Conservation (phyloP, 2,329 filamentous ascomycete species). For the Botrytis deweyae region DNA sequence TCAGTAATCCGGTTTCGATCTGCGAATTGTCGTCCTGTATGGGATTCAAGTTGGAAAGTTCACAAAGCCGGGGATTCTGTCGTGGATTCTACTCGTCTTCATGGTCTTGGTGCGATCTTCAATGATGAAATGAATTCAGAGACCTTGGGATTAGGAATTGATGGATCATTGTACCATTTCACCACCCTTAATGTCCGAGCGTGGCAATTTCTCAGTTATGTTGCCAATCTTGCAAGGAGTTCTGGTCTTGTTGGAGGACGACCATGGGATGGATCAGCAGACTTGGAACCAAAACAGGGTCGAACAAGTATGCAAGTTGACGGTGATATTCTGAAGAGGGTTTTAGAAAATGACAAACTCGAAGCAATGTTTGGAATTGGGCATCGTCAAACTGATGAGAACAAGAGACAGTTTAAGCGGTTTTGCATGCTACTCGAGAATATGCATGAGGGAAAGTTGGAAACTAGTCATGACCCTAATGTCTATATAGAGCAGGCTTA, state of each 20-base stretch:
- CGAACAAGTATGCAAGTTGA: conserved; percentile 61
- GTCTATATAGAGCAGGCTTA: conserved; percentile 53
- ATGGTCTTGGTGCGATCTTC: neutral
- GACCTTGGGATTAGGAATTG: conserved; percentile 64
- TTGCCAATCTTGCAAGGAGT: conserved; percentile 66
- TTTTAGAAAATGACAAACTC: conserved; percentile 49
- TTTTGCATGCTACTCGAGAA: conserved; percentile 52
- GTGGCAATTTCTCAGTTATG: conserved; percentile 67
- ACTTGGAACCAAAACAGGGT: conserved; percentile 43
- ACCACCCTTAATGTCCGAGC: conserved; percentile 60
- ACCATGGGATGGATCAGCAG: conserved; percentile 36
- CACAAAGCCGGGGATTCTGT: neutral
- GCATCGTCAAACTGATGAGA: conserved; percentile 16
- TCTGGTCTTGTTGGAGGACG: conserved; percentile 53
- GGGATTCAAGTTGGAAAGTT: conserved; percentile 32
- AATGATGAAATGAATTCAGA: conserved; percentile 39
- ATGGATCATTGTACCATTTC: conserved; percentile 70
- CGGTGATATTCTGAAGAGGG: conserved; percentile 61
- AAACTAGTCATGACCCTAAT: conserved; percentile 28
- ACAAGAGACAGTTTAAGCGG: conserved; percentile 30
- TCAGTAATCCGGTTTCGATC: conserved; percentile 58
- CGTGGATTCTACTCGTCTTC: neutral
- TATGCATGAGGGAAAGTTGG: conserved; percentile 48
- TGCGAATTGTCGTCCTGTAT: conserved; percentile 47
- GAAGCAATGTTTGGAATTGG: conserved; percentile 43